These are phyloP conservation scores for Crucibulum laeve DNA, from an alignment of 768 basidiomycete genomes.

Conservation along the genomic window DNA sequence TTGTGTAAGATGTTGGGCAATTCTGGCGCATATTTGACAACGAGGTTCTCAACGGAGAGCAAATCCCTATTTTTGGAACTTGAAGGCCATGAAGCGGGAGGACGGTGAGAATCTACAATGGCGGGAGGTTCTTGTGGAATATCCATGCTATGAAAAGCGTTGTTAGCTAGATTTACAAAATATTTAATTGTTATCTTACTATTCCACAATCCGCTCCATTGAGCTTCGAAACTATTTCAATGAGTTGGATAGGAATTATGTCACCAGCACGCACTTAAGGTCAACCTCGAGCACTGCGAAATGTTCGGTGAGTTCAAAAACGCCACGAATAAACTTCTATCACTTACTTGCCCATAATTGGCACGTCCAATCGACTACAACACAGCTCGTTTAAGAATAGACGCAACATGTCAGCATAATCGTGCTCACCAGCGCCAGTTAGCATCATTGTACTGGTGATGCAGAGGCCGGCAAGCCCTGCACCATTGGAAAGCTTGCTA, in stretches of 20 bases:
- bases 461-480: constrained; percentile 65
- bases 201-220: constrained; percentile 89
- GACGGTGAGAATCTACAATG: constrained; percentile 65
- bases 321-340: neutral
- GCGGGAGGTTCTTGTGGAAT: constrained; percentile 85
- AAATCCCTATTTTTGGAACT: constrained; percentile 55
- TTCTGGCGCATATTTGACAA: constrained; percentile 80
- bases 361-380: constrained; percentile 52
- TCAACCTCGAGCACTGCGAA: constrained; percentile 64
- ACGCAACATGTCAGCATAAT: neutral
- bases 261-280: constrained; percentile 51
- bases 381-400: neutral
- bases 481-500: constrained; percentile 44
- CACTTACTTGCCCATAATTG: constrained; percentile 42
- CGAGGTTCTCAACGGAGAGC: constrained; percentile 68
- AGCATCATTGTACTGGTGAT: constrained; percentile 68
- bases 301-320: constrained; percentile 15
- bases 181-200: no score
- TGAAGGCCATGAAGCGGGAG: constrained; percentile 93
- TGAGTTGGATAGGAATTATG: neutral
- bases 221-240: constrained; percentile 42
- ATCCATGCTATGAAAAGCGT: constrained; percentile 38
- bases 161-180: no score
- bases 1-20: constrained; percentile 75
- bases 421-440: constrained; percentile 31